phyloP scores from a whole-genome alignment of 2,329 filamentous ascomycete species.

The Neopestalotiopsis clavispora region DNA sequence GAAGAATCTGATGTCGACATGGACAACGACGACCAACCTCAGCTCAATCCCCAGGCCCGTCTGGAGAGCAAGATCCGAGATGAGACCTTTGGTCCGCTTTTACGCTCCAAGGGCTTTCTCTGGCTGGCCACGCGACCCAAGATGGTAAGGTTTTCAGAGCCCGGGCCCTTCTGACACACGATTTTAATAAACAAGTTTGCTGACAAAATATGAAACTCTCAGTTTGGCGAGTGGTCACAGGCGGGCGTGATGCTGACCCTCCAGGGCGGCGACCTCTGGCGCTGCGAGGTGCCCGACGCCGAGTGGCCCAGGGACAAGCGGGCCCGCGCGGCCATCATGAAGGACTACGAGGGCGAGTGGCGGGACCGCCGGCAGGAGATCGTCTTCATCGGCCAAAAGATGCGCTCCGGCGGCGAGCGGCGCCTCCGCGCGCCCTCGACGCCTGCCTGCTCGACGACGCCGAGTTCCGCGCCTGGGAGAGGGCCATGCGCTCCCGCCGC shows the following conservation, averaged over 20 bases:
- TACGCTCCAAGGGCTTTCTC: conserved; percentile 68
- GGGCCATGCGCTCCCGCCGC: conserved; percentile 29
- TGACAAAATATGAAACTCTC: background rate
- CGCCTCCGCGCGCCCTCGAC: conserved; percentile 56
- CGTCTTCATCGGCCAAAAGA: conserved; percentile 73
- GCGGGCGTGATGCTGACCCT: conserved; percentile 69
- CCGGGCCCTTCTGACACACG: too few species aligned
- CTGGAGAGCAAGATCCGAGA: conserved; percentile 61
- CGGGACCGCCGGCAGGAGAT: conserved; percentile 74
- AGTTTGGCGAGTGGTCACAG: conserved; percentile 66
- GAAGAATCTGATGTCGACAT: conserved; percentile 28
- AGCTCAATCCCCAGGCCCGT: conserved; percentile 38
- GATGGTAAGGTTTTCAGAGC: conserved; percentile 32
- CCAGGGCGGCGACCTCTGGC: conserved; percentile 60
- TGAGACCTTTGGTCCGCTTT: conserved; percentile 57
- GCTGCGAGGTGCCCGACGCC: conserved; percentile 58
- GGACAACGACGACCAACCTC: conserved; percentile 31
- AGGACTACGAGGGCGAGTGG: conserved; percentile 62
- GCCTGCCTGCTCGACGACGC: conserved; percentile 63
- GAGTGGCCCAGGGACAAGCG: conserved; percentile 27
- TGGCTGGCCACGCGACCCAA: conserved; percentile 63
- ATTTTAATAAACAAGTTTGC: too few species aligned
- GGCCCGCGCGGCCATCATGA: conserved; percentile 53
- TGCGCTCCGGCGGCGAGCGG: conserved; percentile 49
- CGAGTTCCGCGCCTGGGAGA: conserved; percentile 54